A percentile compares a stretch with the other conserved stretches of the same genome.
phyloP scores from a whole-genome alignment of 768 basidiomycete genomes.

The Udeniomyces megalosporus region DNA sequence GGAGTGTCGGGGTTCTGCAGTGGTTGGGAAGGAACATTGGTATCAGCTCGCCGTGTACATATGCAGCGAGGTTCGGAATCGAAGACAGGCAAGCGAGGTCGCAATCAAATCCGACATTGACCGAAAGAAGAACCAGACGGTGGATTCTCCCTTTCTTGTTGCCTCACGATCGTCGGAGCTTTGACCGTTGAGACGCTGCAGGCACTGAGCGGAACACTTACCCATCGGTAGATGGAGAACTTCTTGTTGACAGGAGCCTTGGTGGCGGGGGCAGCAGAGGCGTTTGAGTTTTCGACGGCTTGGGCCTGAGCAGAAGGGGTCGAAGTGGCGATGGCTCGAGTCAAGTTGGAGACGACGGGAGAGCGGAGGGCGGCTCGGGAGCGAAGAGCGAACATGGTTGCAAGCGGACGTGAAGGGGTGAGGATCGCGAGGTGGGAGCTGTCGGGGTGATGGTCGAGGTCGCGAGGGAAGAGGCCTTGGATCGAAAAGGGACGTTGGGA shows the following conservation, averaged over 20 bases:
- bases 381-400: slow-evolving; percentile 8
- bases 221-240: slow-evolving; percentile 99
- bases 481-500: too few relatives aligned
- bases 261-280: slow-evolving; percentile 18
- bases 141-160: background rate
- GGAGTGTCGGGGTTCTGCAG: slow-evolving; percentile 84
- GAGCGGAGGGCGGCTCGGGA: background rate
- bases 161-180: background rate
- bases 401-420: background rate
- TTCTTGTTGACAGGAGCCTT: slow-evolving; percentile 46
- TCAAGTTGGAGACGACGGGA: background rate
- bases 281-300: slow-evolving; percentile 19
- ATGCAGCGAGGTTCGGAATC: too few relatives aligned
- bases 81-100: too few relatives aligned
- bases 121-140: too few relatives aligned
- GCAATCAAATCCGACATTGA: too few relatives aligned
- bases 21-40: background rate
- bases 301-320: slow-evolving; percentile 17
- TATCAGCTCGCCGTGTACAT: too few relatives aligned
- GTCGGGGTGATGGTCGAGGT: slow-evolving; percentile 2
- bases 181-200: background rate
- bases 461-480: background rate
- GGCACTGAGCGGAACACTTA: slow-evolving; percentile 29
- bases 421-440: slow-evolving; percentile 13
- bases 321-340: slow-evolving; percentile 18